Evolutionary conservation across 257 asterid genomes (phyloP).

Genomic region (Fraxinus pennsylvanica): DNA sequence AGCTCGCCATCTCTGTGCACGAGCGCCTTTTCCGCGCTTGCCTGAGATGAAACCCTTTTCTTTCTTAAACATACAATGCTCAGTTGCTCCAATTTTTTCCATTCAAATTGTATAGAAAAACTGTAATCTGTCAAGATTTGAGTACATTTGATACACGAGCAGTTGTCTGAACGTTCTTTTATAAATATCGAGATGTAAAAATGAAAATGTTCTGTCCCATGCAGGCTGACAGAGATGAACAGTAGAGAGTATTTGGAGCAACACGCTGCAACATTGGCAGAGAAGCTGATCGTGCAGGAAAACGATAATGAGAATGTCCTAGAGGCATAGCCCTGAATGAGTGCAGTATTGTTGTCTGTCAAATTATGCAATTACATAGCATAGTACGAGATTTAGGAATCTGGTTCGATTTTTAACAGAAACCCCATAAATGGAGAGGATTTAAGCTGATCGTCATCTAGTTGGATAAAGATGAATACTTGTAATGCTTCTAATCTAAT

Average conservation of each 20-base stretch:
- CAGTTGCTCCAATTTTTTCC: background rate
- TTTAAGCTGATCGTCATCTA: background rate
- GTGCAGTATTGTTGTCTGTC: constrained; percentile 33
- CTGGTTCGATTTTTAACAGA: constrained; percentile 20
- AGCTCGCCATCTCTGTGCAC: too few relatives aligned
- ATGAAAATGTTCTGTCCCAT: background rate
- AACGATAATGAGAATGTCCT: constrained; percentile 9
- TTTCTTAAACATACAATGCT: background rate
- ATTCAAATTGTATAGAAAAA: background rate
- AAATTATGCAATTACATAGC: constrained; percentile 12
- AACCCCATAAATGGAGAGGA: background rate
- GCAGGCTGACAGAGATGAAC: constrained; percentile 35
- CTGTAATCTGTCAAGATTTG: background rate
- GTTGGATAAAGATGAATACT: background rate
- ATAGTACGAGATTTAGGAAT: constrained; percentile 3
- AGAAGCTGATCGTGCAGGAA: constrained; percentile 14
- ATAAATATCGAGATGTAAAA: background rate
- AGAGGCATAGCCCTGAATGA: constrained; percentile 6
- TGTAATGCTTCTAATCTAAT: background rate
- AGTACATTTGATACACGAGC: background rate
- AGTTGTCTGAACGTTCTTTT: background rate
- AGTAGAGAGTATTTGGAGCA: background rate
- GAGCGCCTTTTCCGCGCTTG: background rate
- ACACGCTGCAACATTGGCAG: background rate
- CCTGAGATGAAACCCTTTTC: background rate